Base-by-base conservation (phyloP, 768 basidiomycete species). In the Cystobasidium tubakii region DNA sequence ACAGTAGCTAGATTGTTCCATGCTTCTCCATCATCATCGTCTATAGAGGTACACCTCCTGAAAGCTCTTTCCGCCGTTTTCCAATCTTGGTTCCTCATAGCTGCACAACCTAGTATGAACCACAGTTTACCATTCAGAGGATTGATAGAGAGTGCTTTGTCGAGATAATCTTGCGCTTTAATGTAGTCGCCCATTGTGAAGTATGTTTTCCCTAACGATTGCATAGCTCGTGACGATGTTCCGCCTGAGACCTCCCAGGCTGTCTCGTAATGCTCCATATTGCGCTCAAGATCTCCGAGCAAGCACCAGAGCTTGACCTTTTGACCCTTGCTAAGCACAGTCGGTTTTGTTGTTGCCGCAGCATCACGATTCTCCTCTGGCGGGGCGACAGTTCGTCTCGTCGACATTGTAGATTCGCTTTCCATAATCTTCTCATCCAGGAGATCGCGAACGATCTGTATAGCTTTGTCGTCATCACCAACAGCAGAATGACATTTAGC, bases 1-100 rank as follows among this genome's bases (percentile, higher is more conserved):
- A 93, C 88, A 73, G 89, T 92, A 39, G 95, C 96, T 75, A 99
- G 83, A 81, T 99, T 99, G 78, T 89, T 95, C 96, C 96, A 98
- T 77, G 92, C 13, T 84, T 98, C 95, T 1, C 87, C 92, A 79
- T 99, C 94, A 77, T 98, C 96, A 73, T 94, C 92, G 74, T 98
- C 95, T 74, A 98, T 88, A 15, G 86, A 83, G 0, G 97, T 93
- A 77, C 92, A 92, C 17, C 94, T 85, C 63, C 83, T 83, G 81
- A 98, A 98, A 0, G 90, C 90, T 55, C 88, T 87, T 70, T 87
- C 86, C 1, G 90, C 95, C 15, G 87, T 88, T 19, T 85, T 85
- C 94, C 93, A 98, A 62, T 88, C 83, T 82, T 96, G 91, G 73
- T 84, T 78, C n/a, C 89, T 85, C 81, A 94, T 87, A 75, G 85